These are phyloP conservation scores for Monosporascus sp. DNA, from an alignment of 2,329 filamentous ascomycete species.

Conservation along the genomic window DNA sequence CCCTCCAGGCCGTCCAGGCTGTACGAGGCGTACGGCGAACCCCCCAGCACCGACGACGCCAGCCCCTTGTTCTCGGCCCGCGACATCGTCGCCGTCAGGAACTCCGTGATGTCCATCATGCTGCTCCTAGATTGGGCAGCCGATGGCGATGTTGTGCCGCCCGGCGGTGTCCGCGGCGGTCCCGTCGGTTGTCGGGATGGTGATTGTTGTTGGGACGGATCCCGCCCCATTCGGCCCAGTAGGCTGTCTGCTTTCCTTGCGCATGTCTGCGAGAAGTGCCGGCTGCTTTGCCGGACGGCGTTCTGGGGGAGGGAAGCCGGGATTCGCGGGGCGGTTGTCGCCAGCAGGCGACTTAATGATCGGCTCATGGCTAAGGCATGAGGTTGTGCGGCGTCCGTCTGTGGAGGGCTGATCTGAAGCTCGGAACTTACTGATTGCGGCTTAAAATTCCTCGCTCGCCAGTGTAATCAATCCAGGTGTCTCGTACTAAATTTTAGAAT, in stretches of 20 bases:
- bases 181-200: slow-evolving; percentile 1
- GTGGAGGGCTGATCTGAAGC: no score
- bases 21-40: slow-evolving; percentile 12
- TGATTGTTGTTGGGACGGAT: neutral
- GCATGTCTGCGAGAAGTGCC: slow-evolving; percentile 37
- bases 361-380: slow-evolving; percentile 39
- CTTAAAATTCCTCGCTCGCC: no score
- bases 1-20: slow-evolving; percentile 14
- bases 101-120: neutral
- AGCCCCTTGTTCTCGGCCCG: neutral
- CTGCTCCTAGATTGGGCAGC: neutral
- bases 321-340: slow-evolving; percentile 32
- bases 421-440: neutral
- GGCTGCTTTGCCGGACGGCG: slow-evolving; percentile 17
- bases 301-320: slow-evolving; percentile 13
- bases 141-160: neutral
- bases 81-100: neutral
- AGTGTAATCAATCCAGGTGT: no score
- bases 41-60: slow-evolving; percentile 12
- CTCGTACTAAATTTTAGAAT: no score
- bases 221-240: neutral
- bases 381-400: neutral
- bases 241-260: slow-evolving; percentile 17
- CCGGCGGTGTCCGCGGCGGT: neutral
- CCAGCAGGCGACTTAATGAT: slow-evolving; percentile 38